phyloP scores from a whole-genome alignment of 192 early-diverging fungal genomes.

The Lobulomyces angularis region DNA sequence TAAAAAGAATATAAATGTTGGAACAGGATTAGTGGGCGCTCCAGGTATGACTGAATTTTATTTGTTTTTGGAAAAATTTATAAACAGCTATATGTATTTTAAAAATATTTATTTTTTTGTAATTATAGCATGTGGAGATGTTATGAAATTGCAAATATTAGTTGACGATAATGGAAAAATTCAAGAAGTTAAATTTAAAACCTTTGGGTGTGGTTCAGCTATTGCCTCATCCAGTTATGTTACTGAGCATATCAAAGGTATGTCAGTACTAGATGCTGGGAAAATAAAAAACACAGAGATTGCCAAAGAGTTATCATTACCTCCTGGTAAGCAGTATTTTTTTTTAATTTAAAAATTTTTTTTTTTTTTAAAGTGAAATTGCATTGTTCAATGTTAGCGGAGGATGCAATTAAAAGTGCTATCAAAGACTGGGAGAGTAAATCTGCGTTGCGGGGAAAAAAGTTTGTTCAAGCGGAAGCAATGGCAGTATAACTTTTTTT shows the following conservation, averaged over 20 bases:
- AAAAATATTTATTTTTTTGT: too few relatives aligned
- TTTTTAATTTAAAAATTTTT: constrained; percentile 3
- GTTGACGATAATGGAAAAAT: constrained; percentile 93
- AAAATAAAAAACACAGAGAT: constrained; percentile 95
- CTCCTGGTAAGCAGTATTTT: constrained; percentile 89
- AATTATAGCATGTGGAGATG: constrained; percentile 84
- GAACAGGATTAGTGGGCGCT: constrained; percentile 89
- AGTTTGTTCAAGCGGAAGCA: not conserved
- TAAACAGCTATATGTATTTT: too few relatives aligned
- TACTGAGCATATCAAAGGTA: constrained; percentile 89
- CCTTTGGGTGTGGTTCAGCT: constrained; percentile 94
- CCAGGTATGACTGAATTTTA: too few relatives aligned
- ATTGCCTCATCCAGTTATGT: constrained; percentile 86
- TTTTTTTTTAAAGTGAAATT: constrained; percentile 10
- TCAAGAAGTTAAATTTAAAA: constrained; percentile 95
- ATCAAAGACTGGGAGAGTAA: constrained; percentile 92
- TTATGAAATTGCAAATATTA: constrained; percentile 92
- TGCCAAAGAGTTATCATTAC: constrained; percentile 86
- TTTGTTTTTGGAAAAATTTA: too few relatives aligned
- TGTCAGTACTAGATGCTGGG: constrained; percentile 81
- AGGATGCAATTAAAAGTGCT: constrained; percentile 98
- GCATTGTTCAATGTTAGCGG: constrained; percentile 98
- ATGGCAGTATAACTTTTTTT: not conserved
- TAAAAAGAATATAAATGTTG: constrained; percentile 77
- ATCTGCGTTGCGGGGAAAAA: constrained; percentile 23